phyloP scores from a whole-genome alignment of 257 asterid genomes.

The Solanum corneliomulleri region DNA sequence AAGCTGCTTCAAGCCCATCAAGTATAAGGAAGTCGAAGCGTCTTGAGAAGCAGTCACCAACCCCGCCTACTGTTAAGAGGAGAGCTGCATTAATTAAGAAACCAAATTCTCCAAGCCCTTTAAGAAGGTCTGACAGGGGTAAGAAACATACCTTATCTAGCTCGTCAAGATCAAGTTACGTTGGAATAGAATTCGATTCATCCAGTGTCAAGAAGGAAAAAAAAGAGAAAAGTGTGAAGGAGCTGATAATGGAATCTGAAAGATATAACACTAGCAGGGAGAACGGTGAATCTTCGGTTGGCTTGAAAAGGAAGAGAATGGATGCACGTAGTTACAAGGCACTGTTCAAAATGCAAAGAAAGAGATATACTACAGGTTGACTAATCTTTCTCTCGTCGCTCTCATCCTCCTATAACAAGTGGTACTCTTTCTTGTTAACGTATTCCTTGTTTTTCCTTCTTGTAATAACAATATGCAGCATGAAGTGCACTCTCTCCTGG shows the following conservation, averaged over 20 bases:
- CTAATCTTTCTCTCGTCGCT: neutral
- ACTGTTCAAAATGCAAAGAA: conserved; percentile 1
- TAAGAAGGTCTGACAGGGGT: conserved; percentile 33
- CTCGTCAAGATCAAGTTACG: conserved; percentile 20
- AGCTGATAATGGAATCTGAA: conserved; percentile 32
- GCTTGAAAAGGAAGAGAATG: conserved; percentile 7
- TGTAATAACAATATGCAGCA: neutral
- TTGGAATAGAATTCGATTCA: conserved; percentile 12
- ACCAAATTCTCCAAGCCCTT: conserved; percentile 25
- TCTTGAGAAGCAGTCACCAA: conserved; percentile 15
- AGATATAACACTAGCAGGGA: conserved; percentile 11
- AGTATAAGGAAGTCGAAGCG: conserved; percentile 35
- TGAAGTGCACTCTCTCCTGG: neutral
- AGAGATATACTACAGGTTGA: conserved; percentile 1
- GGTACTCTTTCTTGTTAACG: neutral
- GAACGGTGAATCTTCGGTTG: conserved; percentile 12
- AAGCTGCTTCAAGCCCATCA: conserved; percentile 15
- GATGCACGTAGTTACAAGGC: neutral
- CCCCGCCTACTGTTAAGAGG: neutral
- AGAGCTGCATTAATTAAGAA: conserved; percentile 27
- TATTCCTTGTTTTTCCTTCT: neutral
- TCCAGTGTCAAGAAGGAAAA: conserved; percentile 7
- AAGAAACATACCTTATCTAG: conserved; percentile 17
- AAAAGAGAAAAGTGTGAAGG: conserved; percentile 30
- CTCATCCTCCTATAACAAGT: neutral